Evolutionary conservation across 1,284 basidiomycete genomes (phyloP).

Genomic region (Rhizopogon parksii): DNA sequence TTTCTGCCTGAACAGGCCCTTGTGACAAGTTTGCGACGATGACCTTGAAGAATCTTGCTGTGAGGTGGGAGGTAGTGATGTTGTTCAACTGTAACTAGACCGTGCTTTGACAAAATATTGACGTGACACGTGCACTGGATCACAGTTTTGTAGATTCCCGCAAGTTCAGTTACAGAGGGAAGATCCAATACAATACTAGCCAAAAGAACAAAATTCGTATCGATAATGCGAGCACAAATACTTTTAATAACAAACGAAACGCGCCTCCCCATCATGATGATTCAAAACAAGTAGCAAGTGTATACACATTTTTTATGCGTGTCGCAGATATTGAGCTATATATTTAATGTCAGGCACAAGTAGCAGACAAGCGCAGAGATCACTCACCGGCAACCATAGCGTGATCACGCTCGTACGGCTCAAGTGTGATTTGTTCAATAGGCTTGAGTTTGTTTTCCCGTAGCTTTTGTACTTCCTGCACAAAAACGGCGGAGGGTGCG

Average conservation of each 20-base stretch:
- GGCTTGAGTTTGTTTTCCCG: conserved; percentile 84
- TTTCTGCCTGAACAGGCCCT: conserved; percentile 11
- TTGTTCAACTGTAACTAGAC: too few species aligned
- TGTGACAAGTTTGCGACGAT: conserved; percentile 1
- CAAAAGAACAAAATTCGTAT: conserved; percentile 10
- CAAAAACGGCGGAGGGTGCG: conserved; percentile 86
- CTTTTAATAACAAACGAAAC: conserved; percentile 13
- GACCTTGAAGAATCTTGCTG: neutral
- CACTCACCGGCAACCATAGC: conserved; percentile 70
- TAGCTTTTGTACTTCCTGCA: conserved; percentile 82
- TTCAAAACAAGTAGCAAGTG: neutral
- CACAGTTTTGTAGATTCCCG: too few species aligned
- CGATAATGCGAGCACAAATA: conserved; percentile 13
- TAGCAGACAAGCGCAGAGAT: neutral
- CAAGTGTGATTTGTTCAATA: conserved; percentile 87
- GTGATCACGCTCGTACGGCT: conserved; percentile 79
- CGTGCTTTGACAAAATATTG: neutral
- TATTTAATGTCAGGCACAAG: neutral
- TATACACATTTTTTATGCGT: conserved; percentile 27
- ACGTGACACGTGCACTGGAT: neutral
- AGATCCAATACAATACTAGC: conserved; percentile 9
- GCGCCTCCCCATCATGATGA: neutral
- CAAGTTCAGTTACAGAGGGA: neutral
- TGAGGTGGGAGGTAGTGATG: neutral
- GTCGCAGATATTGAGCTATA: conserved; percentile 49